Conservation (phyloP, 768 basidiomycete genomes). For the Leccinum subgranulosum region DNA sequence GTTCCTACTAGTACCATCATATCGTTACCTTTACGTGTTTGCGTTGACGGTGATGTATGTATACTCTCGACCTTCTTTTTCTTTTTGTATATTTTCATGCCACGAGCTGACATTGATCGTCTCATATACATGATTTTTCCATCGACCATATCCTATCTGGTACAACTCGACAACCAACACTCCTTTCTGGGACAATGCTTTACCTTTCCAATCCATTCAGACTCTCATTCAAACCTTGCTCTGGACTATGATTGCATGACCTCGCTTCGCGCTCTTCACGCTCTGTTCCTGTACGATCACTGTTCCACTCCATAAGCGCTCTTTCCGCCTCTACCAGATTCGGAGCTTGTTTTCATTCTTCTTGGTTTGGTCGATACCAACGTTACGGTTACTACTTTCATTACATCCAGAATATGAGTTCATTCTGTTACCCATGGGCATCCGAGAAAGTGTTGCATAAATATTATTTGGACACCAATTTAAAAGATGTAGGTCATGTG, state of each 20-base stretch:
- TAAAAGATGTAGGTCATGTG: constrained; percentile 28
- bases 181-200: constrained; percentile 28
- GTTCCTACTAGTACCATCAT: constrained; percentile 3
- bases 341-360: constrained; percentile 11
- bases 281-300: constrained; percentile 14
- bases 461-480: neutral
- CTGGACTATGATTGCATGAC: constrained; percentile 28
- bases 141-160: constrained; percentile 13
- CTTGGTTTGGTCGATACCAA: constrained; percentile 22
- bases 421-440: constrained; percentile 7
- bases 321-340: constrained; percentile 9
- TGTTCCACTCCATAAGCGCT: constrained; percentile 8
- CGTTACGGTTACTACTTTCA: constrained; percentile 13
- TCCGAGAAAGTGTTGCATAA: neutral
- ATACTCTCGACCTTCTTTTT: constrained; percentile 4
- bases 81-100: constrained; percentile 20
- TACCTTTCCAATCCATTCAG: constrained; percentile 8
- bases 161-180: constrained; percentile 16
- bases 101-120: constrained; percentile 15
- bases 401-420: constrained; percentile 26
- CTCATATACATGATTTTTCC: constrained; percentile 18
- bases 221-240: constrained; percentile 19
- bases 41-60: constrained; percentile 5
- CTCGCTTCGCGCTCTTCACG: constrained; percentile 6
- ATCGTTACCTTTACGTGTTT: constrained; percentile 4